Evolutionary conservation across 345 rosid genomes (phyloP).

Genomic region (Lepidium didymum): DNA sequence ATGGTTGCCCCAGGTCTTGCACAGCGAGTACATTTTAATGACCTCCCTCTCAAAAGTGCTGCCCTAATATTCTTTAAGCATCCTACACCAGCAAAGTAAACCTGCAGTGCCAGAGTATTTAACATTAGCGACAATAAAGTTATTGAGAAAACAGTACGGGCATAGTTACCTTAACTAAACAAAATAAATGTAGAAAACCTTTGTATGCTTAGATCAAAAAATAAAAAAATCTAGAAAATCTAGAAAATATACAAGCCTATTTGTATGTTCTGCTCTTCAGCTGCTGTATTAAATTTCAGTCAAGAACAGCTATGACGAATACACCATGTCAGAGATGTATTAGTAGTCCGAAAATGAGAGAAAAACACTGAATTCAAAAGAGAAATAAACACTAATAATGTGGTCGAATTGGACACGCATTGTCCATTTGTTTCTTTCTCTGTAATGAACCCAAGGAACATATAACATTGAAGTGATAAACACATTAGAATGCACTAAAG

Average conservation of each 20-base stretch:
- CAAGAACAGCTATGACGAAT: not conserved
- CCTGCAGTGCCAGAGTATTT: constrained; percentile 42
- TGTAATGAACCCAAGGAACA: not conserved
- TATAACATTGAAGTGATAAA: not conserved
- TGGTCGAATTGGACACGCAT: not conserved
- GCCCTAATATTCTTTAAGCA: constrained; percentile 92
- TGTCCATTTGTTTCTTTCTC: not conserved
- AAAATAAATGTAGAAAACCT: not conserved
- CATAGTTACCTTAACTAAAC: not conserved
- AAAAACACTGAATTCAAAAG: not conserved
- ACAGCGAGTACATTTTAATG: constrained; percentile 89
- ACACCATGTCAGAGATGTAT: constrained; percentile 4
- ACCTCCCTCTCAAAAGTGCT: constrained; percentile 92
- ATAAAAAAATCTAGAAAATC: not conserved
- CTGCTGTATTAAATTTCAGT: not conserved
- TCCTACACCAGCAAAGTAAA: constrained; percentile 97
- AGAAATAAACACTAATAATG: not conserved
- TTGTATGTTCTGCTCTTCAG: not conserved
- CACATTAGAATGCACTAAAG: constrained; percentile 12
- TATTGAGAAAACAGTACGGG: constrained; percentile 2
- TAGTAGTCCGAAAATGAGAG: not conserved
- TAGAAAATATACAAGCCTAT: not conserved
- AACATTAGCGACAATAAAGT: not conserved
- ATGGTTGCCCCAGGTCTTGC: constrained; percentile 99
- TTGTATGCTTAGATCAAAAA: constrained; percentile 5